Conservation (phyloP, 108 stramenopile species). For the Seminavis robusta region DNA sequence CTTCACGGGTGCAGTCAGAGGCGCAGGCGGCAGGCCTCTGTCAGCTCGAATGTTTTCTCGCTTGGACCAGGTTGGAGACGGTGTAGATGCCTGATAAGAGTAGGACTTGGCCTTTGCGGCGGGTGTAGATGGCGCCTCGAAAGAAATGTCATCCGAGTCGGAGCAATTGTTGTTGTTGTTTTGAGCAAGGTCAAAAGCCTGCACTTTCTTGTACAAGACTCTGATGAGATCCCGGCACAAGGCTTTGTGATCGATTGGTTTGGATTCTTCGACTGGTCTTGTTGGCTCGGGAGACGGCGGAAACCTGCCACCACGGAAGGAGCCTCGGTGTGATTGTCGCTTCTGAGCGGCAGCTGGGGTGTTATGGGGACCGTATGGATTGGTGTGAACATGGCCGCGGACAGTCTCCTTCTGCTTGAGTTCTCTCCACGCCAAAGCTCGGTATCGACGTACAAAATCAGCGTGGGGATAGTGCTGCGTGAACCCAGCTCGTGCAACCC, state of each 20-base stretch:
- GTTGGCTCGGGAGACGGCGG: not conserved
- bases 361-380: too few relatives aligned
- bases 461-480: conserved; percentile 81
- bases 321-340: too few relatives aligned
- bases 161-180: conserved; percentile 26
- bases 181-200: conserved; percentile 7
- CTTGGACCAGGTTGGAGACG: conserved; percentile 32
- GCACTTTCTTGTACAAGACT: conserved; percentile 19
- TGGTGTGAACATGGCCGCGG: not conserved
- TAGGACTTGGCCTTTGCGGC: conserved; percentile 18
- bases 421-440: conserved; percentile 40
- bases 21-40: conserved; percentile 15
- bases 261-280: not conserved
- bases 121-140: conserved; percentile 2
- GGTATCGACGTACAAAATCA: conserved; percentile 66
- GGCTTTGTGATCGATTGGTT: conserved; percentile 1
- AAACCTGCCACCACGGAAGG: too few relatives aligned
- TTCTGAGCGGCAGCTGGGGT: too few relatives aligned
- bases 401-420: conserved; percentile 5
- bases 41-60: not conserved
- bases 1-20: too few relatives aligned
- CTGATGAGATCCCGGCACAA: conserved; percentile 29
- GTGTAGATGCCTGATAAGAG: conserved; percentile 3
- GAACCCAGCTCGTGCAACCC: conserved; percentile 87
- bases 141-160: too few relatives aligned